Percentiles rank a stretch among this genome's conserved stretches.
Conservation (phyloP, 176 grass and related monocot genomes). For the Chrysopogon serrulatus region DNA sequence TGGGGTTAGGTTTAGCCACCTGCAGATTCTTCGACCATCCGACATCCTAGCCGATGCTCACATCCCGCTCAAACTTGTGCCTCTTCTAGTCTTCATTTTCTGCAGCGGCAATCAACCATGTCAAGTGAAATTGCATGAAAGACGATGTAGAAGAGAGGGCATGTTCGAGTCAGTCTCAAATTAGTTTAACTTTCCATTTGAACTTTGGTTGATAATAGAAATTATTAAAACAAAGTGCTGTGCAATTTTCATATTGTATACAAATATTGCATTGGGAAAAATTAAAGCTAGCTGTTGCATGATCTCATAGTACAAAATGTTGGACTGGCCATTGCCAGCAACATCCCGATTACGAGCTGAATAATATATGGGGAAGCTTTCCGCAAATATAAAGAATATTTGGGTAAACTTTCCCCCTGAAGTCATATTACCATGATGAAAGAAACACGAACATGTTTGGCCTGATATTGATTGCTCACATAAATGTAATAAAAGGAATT, state of each 20-base stretch:
- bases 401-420: background rate
- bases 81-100: conserved; percentile 99
- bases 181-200: background rate
- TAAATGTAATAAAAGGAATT: background rate
- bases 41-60: conserved; percentile 82
- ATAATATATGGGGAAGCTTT: background rate
- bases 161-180: background rate
- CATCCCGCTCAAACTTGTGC: conserved; percentile 90
- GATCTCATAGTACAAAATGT: background rate
- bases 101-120: conserved; percentile 22
- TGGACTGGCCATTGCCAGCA: background rate
- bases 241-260: background rate
- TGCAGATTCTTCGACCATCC: conserved; percentile 93
- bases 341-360: background rate
- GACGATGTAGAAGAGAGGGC: background rate
- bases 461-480: background rate
- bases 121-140: background rate
- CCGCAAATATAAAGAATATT: background rate
- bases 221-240: background rate
- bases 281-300: background rate
- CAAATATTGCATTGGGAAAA: background rate
- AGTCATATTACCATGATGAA: background rate
- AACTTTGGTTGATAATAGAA: background rate
- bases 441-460: background rate
- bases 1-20: conserved; percentile 69